phyloP scores from a whole-genome alignment of 805 yeast species.

The Yarrowia bubula region DNA sequence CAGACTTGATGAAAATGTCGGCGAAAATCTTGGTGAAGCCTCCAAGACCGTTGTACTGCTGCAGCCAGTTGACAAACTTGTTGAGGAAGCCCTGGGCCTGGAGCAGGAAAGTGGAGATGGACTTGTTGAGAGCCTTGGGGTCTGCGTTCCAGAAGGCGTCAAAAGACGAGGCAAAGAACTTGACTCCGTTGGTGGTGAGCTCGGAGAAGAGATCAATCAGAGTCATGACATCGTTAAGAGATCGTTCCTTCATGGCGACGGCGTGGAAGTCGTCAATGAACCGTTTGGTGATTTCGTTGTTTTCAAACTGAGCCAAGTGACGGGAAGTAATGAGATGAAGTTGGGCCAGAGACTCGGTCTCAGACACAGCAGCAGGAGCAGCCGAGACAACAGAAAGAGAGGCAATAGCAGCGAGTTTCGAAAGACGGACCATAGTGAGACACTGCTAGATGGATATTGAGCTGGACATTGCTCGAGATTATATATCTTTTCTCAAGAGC shows the following conservation, averaged over 20 bases:
- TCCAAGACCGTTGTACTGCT: background rate
- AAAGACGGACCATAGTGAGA: background rate
- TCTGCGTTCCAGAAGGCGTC: background rate
- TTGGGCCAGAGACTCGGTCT: background rate
- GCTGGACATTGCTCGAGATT: too few relatives aligned
- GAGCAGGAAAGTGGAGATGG: background rate
- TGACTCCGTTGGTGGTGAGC: background rate
- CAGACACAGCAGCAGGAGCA: background rate
- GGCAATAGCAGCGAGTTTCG: background rate
- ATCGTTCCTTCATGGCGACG: background rate
- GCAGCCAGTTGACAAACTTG: background rate
- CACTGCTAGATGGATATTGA: too few relatives aligned
- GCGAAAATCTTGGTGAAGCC: conserved; percentile 9
- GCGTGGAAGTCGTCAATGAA: background rate
- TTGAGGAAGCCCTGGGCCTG: conserved; percentile 15
- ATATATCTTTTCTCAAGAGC: too few relatives aligned
- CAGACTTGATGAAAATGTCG: background rate
- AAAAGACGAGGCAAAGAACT: background rate
- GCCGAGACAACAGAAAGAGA: background rate
- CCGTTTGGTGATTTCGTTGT: background rate
- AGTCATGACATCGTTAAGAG: background rate
- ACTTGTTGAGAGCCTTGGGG: background rate
- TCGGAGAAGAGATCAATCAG: background rate
- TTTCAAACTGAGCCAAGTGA: background rate
- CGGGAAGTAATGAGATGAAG: background rate